Conservation (phyloP, 2,329 filamentous ascomycete genomes). For the Xylaria arbuscula region DNA sequence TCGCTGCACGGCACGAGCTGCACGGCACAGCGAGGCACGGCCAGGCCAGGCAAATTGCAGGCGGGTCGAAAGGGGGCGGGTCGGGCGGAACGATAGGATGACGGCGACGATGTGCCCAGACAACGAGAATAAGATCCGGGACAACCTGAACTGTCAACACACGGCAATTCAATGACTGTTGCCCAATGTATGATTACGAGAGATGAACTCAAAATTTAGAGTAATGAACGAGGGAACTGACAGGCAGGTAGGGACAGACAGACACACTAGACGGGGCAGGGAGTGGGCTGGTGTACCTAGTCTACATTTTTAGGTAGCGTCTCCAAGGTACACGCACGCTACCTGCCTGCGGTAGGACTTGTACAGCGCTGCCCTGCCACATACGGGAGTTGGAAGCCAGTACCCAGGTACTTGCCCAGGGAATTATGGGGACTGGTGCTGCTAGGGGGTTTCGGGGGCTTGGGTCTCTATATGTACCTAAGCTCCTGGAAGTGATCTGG, state of each 20-base stretch:
- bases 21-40: constrained; percentile 12
- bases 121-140: constrained; percentile 9
- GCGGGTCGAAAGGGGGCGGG: constrained; percentile 26
- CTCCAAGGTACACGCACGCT: too few relatives aligned
- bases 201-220: constrained; percentile 16
- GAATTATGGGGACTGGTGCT: too few relatives aligned
- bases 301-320: neutral
- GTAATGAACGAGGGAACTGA: constrained; percentile 23
- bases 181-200: constrained; percentile 21
- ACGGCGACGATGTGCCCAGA: constrained; percentile 1
- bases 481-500: too few relatives aligned
- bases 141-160: constrained; percentile 5
- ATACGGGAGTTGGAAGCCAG: too few relatives aligned
- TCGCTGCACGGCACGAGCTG: constrained; percentile 25
- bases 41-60: constrained; percentile 17
- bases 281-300: constrained; percentile 12
- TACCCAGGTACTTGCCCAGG: too few relatives aligned
- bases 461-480: too few relatives aligned
- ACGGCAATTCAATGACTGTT: constrained; percentile 9
- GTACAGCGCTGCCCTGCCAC: too few relatives aligned
- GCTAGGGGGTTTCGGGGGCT: too few relatives aligned
- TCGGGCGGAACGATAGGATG: constrained; percentile 17
- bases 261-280: constrained; percentile 14
- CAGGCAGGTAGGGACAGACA: neutral
- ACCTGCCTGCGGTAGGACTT: too few relatives aligned